A percentile compares a stretch with the other conserved stretches of the same genome.
Evolutionary conservation across 2,329 filamentous ascomycete genomes (phyloP).

Genomic region (Onygenales sp.): DNA sequence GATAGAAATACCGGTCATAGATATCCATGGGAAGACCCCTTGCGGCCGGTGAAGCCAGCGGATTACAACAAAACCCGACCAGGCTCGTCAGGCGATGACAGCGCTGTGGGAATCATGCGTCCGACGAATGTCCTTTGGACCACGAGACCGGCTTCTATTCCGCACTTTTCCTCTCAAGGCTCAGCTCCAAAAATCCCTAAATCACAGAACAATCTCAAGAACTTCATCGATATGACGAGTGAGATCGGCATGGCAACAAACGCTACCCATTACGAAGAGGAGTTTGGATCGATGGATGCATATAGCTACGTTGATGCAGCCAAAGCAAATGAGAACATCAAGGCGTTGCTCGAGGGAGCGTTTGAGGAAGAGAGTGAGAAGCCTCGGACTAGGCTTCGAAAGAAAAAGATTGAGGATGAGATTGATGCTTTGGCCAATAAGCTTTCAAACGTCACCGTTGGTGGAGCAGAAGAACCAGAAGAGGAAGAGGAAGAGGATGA

Average conservation of each 20-base stretch:
- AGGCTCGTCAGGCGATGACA: conserved; percentile 17
- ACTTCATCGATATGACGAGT: conserved; percentile 42
- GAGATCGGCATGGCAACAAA: conserved; percentile 41
- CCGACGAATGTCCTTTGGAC: conserved; percentile 41
- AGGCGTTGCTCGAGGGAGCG: conserved; percentile 41
- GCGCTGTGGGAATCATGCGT: conserved; percentile 36
- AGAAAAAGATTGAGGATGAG: conserved; percentile 29
- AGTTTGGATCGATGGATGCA: conserved; percentile 46
- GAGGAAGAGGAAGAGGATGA: conserved; percentile 46
- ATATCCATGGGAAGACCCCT: conserved; percentile 1
- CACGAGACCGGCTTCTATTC: conserved; percentile 42
- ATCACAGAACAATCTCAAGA: conserved; percentile 34
- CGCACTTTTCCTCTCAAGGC: conserved; percentile 37
- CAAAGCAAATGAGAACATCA: conserved; percentile 44
- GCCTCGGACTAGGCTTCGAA: conserved; percentile 27
- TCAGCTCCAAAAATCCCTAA: conserved; percentile 30
- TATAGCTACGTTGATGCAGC: conserved; percentile 40
- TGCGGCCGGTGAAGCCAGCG: conserved; percentile 1
- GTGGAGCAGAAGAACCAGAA: conserved; percentile 15
- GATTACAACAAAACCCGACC: conserved; percentile 21
- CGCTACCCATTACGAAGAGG: conserved; percentile 36
- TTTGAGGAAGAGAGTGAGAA: conserved; percentile 42
- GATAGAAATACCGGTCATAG: background rate
- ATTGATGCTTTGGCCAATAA: conserved; percentile 36
- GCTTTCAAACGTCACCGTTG: conserved; percentile 14